Conservation (phyloP, 129 eudicot species). For the Cynara cardunculus region DNA sequence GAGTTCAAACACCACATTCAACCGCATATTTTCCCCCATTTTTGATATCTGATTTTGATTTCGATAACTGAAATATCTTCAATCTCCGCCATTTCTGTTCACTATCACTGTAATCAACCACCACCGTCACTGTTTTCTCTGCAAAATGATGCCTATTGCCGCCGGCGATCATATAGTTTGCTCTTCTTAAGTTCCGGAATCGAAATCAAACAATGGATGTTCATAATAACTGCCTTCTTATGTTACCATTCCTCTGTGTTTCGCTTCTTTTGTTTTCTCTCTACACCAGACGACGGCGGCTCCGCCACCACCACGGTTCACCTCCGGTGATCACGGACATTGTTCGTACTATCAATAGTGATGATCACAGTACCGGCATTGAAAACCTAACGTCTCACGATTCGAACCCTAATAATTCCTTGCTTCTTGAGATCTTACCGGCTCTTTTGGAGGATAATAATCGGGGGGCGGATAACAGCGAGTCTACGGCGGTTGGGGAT, state of each 20-base stretch:
- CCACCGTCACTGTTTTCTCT: neutral
- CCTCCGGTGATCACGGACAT: conserved; percentile 18
- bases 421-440: conserved; percentile 60
- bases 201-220: neutral
- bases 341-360: conserved; percentile 9
- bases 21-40: conserved; percentile 6
- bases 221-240: conserved; percentile 15
- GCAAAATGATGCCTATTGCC: conserved; percentile 1
- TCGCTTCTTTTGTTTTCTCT: conserved; percentile 37
- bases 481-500: conserved; percentile 17
- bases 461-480: conserved; percentile 8
- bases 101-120: neutral
- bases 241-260: conserved; percentile 22
- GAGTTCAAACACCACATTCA: conserved; percentile 13
- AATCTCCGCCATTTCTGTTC: neutral
- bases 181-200: neutral
- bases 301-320: neutral
- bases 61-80: conserved; percentile 5
- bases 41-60: neutral
- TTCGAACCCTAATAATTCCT: conserved; percentile 31
- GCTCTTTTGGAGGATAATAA: neutral
- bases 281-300: conserved; percentile 22
- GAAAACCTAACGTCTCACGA: conserved; percentile 23
- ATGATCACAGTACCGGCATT: neutral
- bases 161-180: neutral